Base-by-base conservation (phyloP, 176 grass and related monocot species). In the Themeda triandra region DNA sequence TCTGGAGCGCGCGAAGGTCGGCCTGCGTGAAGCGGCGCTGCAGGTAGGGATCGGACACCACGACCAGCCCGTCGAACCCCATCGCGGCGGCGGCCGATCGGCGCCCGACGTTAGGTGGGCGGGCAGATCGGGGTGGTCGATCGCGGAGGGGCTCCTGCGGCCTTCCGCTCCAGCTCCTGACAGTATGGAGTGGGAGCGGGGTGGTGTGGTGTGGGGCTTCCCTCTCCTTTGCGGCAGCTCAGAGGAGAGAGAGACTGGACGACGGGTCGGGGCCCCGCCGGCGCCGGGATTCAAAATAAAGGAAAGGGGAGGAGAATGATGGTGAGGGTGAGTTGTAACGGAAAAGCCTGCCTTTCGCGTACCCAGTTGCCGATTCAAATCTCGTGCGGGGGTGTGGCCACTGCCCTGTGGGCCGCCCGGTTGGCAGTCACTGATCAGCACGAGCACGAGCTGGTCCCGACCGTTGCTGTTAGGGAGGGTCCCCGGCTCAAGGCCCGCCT, bases 11-110 rank as follows among this genome's bases (percentile, higher is more conserved):
- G 36, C 94, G 94, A 78, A 96, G 94, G 32, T 96, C 94, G 17
- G 81, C 82, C 85, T 96, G 94, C 66, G 91, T 93, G 89, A 96
- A 96, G 73, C 92, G 87, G 82, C 88, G 90, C 87, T 96, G 89
- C 33, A 96, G 84, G 82, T 88, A 96, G 25, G 94, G 91, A 67
- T 96, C 89, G 63, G 91, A 93, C 29, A 96, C 94, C 24, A 93
- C 76, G 12, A 92, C 87, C 44, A 89, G 72, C 12, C 83, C 86
- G 67, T 83, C 80, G 31, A 90, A 74, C 48, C 75, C 88, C 88
- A 90, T 90, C 42, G 46, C 37, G 4, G n/a, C 48, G 32, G 73
- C 40, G 49, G 49, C 6, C 72, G 44, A 64, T 51, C 66, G 66
- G 40, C 68, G 63, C 29, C 12, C 23, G 45, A 66, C 21, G 77